Conservation (phyloP, 352 stramenopile genomes). For the Phytophthora podocarpi region DNA sequence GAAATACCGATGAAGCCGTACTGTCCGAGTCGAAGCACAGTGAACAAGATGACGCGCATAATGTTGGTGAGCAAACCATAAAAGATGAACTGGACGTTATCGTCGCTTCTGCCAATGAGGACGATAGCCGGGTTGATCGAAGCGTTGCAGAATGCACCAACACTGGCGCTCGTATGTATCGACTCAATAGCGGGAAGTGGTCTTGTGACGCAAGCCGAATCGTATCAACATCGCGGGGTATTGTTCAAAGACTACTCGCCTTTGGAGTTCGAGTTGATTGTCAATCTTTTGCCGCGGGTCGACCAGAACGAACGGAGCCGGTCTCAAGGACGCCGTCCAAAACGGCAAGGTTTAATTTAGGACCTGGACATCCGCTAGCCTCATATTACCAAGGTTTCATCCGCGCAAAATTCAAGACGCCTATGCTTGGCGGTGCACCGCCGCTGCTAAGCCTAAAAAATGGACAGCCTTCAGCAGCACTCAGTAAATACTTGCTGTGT, state of each 20-base stretch:
- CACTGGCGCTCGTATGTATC: not conserved
- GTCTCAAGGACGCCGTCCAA: not conserved
- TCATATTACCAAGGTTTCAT: conserved; percentile 22
- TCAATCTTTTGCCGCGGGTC: not conserved
- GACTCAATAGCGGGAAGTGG: not conserved
- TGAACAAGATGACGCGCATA: too few relatives aligned
- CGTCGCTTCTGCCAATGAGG: too few relatives aligned
- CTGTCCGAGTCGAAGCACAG: too few relatives aligned
- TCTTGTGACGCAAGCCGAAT: not conserved
- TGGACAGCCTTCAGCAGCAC: not conserved
- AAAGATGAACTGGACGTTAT: too few relatives aligned
- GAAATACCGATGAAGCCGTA: too few relatives aligned
- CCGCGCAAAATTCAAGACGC: conserved; percentile 21
- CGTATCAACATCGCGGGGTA: not conserved
- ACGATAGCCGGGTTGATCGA: not conserved
- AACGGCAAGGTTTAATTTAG: conserved; percentile 8
- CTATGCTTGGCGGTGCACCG: conserved; percentile 21
- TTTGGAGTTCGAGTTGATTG: conserved; percentile 16
- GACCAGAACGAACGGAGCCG: not conserved
- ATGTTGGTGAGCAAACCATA: too few relatives aligned
- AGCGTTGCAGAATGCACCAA: not conserved
- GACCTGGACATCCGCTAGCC: not conserved
- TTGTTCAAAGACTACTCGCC: not conserved
- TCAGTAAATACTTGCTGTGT: conserved; percentile 8
- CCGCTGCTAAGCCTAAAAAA: not conserved